Conservation (phyloP, 768 basidiomycete genomes). For the Suillus subluteus region DNA sequence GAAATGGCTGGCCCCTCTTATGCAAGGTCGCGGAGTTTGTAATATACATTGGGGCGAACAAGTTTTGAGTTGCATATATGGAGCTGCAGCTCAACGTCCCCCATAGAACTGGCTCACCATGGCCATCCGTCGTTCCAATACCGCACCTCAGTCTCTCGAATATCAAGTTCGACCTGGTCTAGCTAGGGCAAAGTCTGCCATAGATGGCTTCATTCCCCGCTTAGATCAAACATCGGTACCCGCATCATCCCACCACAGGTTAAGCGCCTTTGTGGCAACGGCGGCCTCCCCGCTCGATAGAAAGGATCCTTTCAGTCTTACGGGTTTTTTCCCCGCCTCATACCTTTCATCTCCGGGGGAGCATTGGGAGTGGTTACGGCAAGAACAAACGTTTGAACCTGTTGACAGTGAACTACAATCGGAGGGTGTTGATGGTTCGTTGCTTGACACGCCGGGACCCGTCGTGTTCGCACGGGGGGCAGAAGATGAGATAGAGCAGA, state of each 20-base stretch:
- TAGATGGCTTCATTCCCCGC: conserved; percentile 10
- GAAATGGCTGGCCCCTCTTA: background rate
- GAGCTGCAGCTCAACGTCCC: background rate
- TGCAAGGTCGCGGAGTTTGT: conserved; percentile 17
- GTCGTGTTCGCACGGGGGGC: conserved; percentile 34
- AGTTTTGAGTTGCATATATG: conserved; percentile 7
- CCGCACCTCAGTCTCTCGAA: conserved; percentile 26
- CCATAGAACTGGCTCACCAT: conserved; percentile 19
- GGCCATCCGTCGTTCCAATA: conserved; percentile 36
- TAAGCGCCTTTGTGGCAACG: background rate
- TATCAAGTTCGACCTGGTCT: conserved; percentile 7
- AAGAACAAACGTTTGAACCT: conserved; percentile 24
- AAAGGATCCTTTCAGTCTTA: conserved; percentile 53
- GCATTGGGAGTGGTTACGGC: conserved; percentile 48
- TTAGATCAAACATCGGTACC: conserved; percentile 1
- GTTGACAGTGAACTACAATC: conserved; percentile 8
- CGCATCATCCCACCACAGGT: conserved; percentile 8
- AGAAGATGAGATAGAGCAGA: conserved; percentile 39
- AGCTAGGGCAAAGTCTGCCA: conserved; percentile 12
- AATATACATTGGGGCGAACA: conserved; percentile 6
- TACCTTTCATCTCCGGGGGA: conserved; percentile 24
- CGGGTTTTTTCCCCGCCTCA: conserved; percentile 50
- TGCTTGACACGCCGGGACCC: conserved; percentile 25
- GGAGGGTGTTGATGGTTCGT: conserved; percentile 23
- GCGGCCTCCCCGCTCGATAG: conserved; percentile 26